Evolutionary conservation across 2,329 filamentous ascomycete species (phyloP).

Genomic region (Penicillium sp.): DNA sequence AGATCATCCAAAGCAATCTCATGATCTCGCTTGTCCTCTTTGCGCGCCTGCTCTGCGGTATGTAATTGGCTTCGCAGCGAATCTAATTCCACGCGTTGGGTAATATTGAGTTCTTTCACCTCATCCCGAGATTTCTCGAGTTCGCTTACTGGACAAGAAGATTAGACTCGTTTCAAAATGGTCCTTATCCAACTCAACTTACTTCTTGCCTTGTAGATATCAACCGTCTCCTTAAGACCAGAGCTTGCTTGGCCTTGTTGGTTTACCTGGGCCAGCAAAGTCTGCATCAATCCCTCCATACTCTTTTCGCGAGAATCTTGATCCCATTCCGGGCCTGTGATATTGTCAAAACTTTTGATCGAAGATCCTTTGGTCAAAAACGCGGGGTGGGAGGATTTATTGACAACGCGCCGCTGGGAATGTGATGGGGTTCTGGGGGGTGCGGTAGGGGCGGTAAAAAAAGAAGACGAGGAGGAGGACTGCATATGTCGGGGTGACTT

Average conservation of each 20-base stretch:
- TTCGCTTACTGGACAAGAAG: conserved; percentile 50
- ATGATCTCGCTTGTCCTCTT: conserved; percentile 53
- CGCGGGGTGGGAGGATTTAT: conserved; percentile 33
- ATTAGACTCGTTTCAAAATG: neutral
- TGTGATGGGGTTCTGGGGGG: conserved; percentile 26
- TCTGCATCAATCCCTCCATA: conserved; percentile 71
- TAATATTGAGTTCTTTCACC: conserved; percentile 52
- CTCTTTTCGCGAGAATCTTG: conserved; percentile 71
- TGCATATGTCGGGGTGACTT: conserved; percentile 37
- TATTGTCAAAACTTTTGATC: conserved; percentile 55
- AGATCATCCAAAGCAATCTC: conserved; percentile 53
- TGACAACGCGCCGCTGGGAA: conserved; percentile 20
- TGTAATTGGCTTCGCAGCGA: conserved; percentile 54
- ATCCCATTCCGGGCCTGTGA: conserved; percentile 58
- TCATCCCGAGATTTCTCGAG: conserved; percentile 54
- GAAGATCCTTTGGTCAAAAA: conserved; percentile 76
- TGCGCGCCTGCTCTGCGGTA: conserved; percentile 49
- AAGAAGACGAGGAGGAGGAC: conserved; percentile 29
- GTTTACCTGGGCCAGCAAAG: conserved; percentile 70
- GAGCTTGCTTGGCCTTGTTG: conserved; percentile 66
- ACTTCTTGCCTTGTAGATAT: conserved; percentile 73
- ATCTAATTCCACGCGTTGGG: conserved; percentile 67
- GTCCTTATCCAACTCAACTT: conserved; percentile 33
- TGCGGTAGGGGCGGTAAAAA: conserved; percentile 27
- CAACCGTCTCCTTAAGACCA: conserved; percentile 69